Base-by-base conservation (phyloP, 164 flowering plant genomes). In the Nelumbo lutea region DNA sequence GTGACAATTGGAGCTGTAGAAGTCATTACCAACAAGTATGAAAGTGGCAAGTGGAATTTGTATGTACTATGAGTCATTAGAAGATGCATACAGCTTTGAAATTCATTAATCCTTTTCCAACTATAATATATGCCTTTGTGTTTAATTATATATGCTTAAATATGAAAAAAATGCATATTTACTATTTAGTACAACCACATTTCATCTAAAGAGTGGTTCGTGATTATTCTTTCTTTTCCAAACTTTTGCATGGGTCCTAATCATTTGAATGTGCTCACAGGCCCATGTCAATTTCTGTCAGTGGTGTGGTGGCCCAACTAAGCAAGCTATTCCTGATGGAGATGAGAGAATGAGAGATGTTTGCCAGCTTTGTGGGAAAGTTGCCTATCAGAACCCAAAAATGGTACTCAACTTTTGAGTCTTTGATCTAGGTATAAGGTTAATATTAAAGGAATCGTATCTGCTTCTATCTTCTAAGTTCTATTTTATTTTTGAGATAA, bases 321-420 rank as follows among this genome's bases (percentile, higher is more conserved):
- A 87, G 83, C 87, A 87, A 73, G 90, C 79, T 50, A 81, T 89
- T 79, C 97, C 97, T 63, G 88, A 88, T 58, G 97, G 98, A 64
- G 98, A 95, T 72, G 97, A 92, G 78, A 89, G 87, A 81, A 65
- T 71, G 60, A 85, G 97, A 79, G 88, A 91, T 69, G 85, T 95
- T 64, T 95, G 98, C 84, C 89, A 90, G 9, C 70, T 63, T 11
- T 95, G 98, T 75, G 90, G 83, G 57, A 88, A 79, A 73, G 81
- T 92, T 57, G 76, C 86, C 41, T 95, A 95, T 76, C 90, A 90
- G 81, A 95, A 95, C 73, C 98, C 98, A 4, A 95, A 95, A 80
- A 95, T 95, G 97, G 98, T 95, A 80, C 61, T 9, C 14, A 56
- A 47, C 44, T 43, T 59, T 47, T 9, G n/a, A 27, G 27, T 57